Conservation (phyloP, 2,329 filamentous ascomycete species). For the Pleurostoma richardsiae region DNA sequence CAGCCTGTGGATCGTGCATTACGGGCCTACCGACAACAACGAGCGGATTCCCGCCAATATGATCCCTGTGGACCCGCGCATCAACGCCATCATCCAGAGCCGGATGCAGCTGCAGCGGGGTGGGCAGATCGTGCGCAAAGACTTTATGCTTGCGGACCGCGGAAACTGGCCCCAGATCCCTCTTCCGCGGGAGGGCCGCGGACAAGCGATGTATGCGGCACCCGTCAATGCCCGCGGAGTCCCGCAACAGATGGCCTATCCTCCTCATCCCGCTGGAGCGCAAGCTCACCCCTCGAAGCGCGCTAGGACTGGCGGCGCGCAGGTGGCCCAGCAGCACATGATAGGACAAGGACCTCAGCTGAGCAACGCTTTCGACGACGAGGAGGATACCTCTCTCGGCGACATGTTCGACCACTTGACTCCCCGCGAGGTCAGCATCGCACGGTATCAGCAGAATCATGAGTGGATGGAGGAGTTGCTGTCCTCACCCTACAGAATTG, state of each 20-base stretch:
- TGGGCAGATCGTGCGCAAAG: slow-evolving; percentile 80
- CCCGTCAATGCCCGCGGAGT: slow-evolving; percentile 40
- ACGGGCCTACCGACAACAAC: slow-evolving; percentile 69
- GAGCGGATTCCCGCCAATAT: slow-evolving; percentile 67
- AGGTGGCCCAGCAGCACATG: slow-evolving; percentile 28
- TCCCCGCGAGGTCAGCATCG: slow-evolving; percentile 81
- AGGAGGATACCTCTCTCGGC: slow-evolving; percentile 81
- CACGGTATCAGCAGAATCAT: slow-evolving; percentile 89
- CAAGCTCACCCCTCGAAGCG: slow-evolving; percentile 52
- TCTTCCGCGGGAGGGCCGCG: slow-evolving; percentile 52
- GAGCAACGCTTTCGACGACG: slow-evolving; percentile 65
- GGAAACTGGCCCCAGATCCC: slow-evolving; percentile 85
- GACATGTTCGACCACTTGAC: slow-evolving; percentile 89
- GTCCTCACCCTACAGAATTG: slow-evolving; percentile 80
- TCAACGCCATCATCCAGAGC: slow-evolving; percentile 56
- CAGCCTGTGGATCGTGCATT: slow-evolving; percentile 87
- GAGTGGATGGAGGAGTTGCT: slow-evolving; percentile 99
- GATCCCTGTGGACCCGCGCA: slow-evolving; percentile 59
- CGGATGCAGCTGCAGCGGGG: slow-evolving; percentile 64
- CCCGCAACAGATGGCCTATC: slow-evolving; percentile 59
- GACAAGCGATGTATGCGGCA: slow-evolving; percentile 46
- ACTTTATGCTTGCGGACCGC: slow-evolving; percentile 90
- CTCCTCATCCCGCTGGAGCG: slow-evolving; percentile 36
- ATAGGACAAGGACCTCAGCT: slow-evolving; percentile 14
- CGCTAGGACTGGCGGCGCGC: slow-evolving; percentile 37